phyloP scores from a whole-genome alignment of 75 land plant species.

The Pinus albicaulis region DNA sequence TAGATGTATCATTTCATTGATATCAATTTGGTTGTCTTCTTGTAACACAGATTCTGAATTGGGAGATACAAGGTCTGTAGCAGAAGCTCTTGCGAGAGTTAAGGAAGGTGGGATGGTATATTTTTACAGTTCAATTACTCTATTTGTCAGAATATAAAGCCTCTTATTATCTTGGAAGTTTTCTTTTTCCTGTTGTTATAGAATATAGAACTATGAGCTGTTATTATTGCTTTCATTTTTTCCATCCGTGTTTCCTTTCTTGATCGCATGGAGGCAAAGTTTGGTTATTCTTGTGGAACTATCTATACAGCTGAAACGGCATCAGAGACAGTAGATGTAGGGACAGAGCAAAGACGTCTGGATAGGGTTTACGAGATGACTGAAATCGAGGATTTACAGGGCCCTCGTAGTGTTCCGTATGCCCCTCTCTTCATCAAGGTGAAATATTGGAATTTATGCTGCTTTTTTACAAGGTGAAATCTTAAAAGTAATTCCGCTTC shows the following conservation, averaged over 20 bases:
- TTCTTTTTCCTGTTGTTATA: background rate
- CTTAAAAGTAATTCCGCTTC: background rate
- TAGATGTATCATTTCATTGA: background rate
- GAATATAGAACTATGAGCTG: background rate
- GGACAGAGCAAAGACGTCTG: constrained; percentile 24
- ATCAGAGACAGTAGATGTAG: constrained; percentile 34
- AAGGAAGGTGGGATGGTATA: constrained; percentile 52
- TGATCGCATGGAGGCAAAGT: background rate
- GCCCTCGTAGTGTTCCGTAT: constrained; percentile 49
- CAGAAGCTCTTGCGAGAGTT: constrained; percentile 85
- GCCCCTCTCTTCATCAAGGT: constrained; percentile 92
- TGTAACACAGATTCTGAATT: constrained; percentile 53
- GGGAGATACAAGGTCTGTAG: constrained; percentile 80
- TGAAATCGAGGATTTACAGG: constrained; percentile 88
- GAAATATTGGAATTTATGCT: background rate
- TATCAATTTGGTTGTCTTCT: background rate
- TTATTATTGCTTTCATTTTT: background rate
- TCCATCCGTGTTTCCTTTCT: background rate
- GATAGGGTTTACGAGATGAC: constrained; percentile 69
- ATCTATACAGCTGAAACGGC: constrained; percentile 31
- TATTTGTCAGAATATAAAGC: background rate
- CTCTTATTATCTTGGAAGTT: background rate
- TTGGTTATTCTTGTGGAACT: too few relatives aligned
- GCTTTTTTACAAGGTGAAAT: background rate
- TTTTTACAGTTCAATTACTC: background rate